Conservation (phyloP, 2,329 filamentous ascomycete genomes). For the Aspergillus sojae region DNA sequence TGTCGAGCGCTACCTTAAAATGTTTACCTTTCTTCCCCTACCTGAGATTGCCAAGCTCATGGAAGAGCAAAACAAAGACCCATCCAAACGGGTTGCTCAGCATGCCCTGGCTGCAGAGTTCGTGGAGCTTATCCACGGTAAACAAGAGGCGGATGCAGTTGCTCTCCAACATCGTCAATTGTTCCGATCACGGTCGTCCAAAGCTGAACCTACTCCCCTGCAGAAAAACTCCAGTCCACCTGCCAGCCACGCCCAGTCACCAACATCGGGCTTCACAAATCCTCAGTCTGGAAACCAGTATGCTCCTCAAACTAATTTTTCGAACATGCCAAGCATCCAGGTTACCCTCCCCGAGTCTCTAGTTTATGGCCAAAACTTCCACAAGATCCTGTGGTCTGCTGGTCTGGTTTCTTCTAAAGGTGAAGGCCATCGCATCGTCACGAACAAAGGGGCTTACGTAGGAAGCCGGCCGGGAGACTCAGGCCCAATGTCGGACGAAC, state of each 20-base stretch:
- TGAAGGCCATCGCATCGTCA: constrained; percentile 55
- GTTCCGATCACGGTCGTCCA: constrained; percentile 40
- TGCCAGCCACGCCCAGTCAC: constrained; percentile 23
- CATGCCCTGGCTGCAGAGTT: constrained; percentile 83
- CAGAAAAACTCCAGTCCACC: constrained; percentile 22
- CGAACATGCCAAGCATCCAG: constrained; percentile 40
- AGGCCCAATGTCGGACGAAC: constrained; percentile 44
- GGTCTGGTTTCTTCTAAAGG: constrained; percentile 55
- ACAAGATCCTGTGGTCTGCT: constrained; percentile 54
- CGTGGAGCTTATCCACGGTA: constrained; percentile 75
- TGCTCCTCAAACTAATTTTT: constrained; percentile 42
- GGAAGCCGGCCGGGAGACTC: constrained; percentile 44
- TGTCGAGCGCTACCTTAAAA: constrained; percentile 77
- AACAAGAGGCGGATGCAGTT: constrained; percentile 63
- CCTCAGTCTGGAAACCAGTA: constrained; percentile 41
- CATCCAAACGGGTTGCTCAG: constrained; percentile 75
- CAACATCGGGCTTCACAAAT: constrained; percentile 29
- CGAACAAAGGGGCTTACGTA: constrained; percentile 55
- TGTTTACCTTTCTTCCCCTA: constrained; percentile 86
- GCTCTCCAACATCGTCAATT: constrained; percentile 58
- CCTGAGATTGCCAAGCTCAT: constrained; percentile 69
- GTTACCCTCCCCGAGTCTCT: constrained; percentile 54
- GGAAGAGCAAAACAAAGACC: constrained; percentile 66
- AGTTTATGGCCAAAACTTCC: constrained; percentile 51
- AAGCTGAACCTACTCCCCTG: constrained; percentile 37